Conservation (phyloP, 2,329 filamentous ascomycete species). For the Aspergillus pseudotamarii region DNA sequence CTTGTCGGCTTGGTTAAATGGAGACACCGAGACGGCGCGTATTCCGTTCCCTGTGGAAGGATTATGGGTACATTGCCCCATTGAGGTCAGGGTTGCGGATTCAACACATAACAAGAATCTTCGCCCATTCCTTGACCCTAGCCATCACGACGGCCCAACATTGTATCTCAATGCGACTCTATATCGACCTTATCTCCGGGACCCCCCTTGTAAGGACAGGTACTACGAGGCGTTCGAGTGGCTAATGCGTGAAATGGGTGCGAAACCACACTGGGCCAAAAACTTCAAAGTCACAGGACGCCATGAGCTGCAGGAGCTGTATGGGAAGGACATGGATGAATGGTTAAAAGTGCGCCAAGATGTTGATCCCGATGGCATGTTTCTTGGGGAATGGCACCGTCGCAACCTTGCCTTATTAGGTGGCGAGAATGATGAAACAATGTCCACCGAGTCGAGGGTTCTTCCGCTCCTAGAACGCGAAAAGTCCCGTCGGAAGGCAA, state of each 20-base stretch:
- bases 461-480: slow-evolving; percentile 51
- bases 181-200: slow-evolving; percentile 77
- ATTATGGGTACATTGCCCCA: slow-evolving; percentile 83
- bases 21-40: slow-evolving; percentile 67
- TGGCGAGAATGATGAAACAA: slow-evolving; percentile 20
- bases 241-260: slow-evolving; percentile 83
- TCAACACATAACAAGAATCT: slow-evolving; percentile 56
- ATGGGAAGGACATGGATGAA: slow-evolving; percentile 66
- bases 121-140: slow-evolving; percentile 73
- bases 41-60: slow-evolving; percentile 82
- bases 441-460: slow-evolving; percentile 12
- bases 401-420: slow-evolving; percentile 59
- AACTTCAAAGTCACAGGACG: slow-evolving; percentile 69
- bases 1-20: slow-evolving; percentile 82
- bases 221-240: slow-evolving; percentile 93
- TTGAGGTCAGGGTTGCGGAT: slow-evolving; percentile 86
- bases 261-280: slow-evolving; percentile 88
- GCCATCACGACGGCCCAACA: slow-evolving; percentile 67
- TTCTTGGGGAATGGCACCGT: slow-evolving; percentile 87
- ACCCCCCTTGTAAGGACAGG: slow-evolving; percentile 73
- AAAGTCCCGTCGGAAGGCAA: slow-evolving; percentile 31
- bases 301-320: slow-evolving; percentile 66
- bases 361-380: slow-evolving; percentile 81
- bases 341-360: slow-evolving; percentile 71
- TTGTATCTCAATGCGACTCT: slow-evolving; percentile 89